Conservation (phyloP, 176 grass and related monocot genomes). For the Saccharum spontaneum region DNA sequence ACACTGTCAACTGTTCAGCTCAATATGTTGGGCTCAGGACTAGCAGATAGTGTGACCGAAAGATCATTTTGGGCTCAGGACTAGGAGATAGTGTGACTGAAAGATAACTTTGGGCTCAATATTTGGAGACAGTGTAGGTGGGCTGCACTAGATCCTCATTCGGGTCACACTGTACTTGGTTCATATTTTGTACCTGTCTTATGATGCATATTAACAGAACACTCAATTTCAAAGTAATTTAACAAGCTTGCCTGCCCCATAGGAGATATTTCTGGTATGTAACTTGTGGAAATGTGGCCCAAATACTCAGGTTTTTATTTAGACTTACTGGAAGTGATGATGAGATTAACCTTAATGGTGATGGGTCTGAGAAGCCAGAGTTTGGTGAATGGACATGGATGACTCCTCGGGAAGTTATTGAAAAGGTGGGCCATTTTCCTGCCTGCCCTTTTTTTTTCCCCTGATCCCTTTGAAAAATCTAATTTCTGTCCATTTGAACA, state of each 20-base stretch:
- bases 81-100: background rate
- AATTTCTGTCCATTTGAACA: conserved; percentile 38
- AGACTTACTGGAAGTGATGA: conserved; percentile 80
- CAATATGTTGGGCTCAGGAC: background rate
- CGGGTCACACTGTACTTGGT: background rate
- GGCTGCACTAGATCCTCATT: background rate
- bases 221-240: background rate
- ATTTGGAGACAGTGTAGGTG: background rate
- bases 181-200: background rate
- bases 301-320: conserved; percentile 66
- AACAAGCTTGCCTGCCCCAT: background rate
- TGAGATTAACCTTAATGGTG: conserved; percentile 81
- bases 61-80: background rate
- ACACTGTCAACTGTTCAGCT: background rate
- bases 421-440: conserved; percentile 52
- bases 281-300: background rate
- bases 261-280: background rate
- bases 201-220: background rate
- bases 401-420: conserved; percentile 81
- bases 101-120: background rate
- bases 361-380: conserved; percentile 93
- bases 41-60: background rate
- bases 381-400: conserved; percentile 84
- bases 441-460: background rate
- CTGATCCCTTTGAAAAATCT: conserved; percentile 19